A percentile compares a stretch with the other conserved stretches of the same genome.
phyloP scores from a whole-genome alignment of 768 basidiomycete genomes.

The Leccinum truebloodii region DNA sequence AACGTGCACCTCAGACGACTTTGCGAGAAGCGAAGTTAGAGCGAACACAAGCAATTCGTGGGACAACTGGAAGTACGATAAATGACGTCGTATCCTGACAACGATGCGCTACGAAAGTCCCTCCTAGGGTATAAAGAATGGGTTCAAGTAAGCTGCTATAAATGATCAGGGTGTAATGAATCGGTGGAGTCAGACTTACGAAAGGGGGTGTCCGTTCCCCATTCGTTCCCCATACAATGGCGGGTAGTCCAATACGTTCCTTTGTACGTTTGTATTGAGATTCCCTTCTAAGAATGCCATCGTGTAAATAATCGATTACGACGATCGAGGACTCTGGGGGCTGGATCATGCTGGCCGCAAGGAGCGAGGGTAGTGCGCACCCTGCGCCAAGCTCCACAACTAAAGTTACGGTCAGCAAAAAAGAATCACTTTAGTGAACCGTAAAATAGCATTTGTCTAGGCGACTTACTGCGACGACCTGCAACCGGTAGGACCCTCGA shows the following conservation, averaged over 20 bases:
- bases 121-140: slow-evolving; percentile 12
- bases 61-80: slow-evolving; percentile 66
- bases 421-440: neutral
- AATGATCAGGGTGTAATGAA: slow-evolving; percentile 1
- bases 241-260: slow-evolving; percentile 32
- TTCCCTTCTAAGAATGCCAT: slow-evolving; percentile 52
- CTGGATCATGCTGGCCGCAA: slow-evolving; percentile 46
- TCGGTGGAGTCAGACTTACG: slow-evolving; percentile 40
- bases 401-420: slow-evolving; percentile 24
- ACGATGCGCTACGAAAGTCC: slow-evolving; percentile 11
- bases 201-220: slow-evolving; percentile 56
- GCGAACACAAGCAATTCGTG: slow-evolving; percentile 59
- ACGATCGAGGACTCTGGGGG: slow-evolving; percentile 53
- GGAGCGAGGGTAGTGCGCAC: slow-evolving; percentile 63
- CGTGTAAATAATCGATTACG: slow-evolving; percentile 70
- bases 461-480: slow-evolving; percentile 41
- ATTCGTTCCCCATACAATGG: slow-evolving; percentile 55
- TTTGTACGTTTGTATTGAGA: slow-evolving; percentile 52
- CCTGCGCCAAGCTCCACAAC: slow-evolving; percentile 77
- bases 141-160: neutral
- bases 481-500: slow-evolving; percentile 46
- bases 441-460: neutral
- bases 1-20: slow-evolving; percentile 45
- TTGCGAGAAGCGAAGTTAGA: slow-evolving; percentile 48
- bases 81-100: slow-evolving; percentile 50